Evolutionary conservation across 371 early-diverging fungal genomes (phyloP), one percentile per base, ranked within the genome.

Genomic region (Capillidium rhysosporum): DNA sequence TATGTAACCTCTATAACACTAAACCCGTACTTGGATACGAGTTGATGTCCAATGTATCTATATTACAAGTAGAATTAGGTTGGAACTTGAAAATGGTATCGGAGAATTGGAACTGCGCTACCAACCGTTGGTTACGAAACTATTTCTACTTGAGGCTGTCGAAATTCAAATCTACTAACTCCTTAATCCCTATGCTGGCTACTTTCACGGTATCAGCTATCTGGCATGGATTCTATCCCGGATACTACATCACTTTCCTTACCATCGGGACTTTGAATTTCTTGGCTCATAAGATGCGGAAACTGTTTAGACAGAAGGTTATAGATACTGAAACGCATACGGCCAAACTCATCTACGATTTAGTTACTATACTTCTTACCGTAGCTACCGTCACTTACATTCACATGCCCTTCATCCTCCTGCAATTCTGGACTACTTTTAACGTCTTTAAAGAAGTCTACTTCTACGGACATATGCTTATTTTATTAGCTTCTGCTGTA

Each of bases 181-280:
- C 63, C 12, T 63, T 66, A 0, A 54, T 70, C 1, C 65, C 84
- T 9, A 70, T 78, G 0, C 56, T 77, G 39, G 57, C 70, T 31
- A 92, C 92, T 2, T 89, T 86, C 61, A 65, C 76, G 0, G 66
- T 76, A 1, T 86, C 86, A 28, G 86, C 92, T 16, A 64, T 87
- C 52, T 94, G 95, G 95, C 95, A 94, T 60, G 92, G 92, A 30
- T 92, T 94, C 68, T 80, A 84, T 57, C 82, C 87, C 10, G 89
- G 87, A 3, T 86, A 86, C 57, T 84, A 86, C 55, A 59, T 80
- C 66, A 77, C 73, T 61, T 71, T 70, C 58, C 24, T 47, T 54
- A 18, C 21, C 4, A n/a, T 12, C n/a, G 43, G 43, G 3, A 18
- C n/a, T 5, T 5, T 43, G 18, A 43, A 43, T n/a, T 12, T 18